Percentiles rank a stretch among this genome's conserved stretches.
phyloP scores from a whole-genome alignment of 169 alveolate species.

The Perkinsus olseni region DNA sequence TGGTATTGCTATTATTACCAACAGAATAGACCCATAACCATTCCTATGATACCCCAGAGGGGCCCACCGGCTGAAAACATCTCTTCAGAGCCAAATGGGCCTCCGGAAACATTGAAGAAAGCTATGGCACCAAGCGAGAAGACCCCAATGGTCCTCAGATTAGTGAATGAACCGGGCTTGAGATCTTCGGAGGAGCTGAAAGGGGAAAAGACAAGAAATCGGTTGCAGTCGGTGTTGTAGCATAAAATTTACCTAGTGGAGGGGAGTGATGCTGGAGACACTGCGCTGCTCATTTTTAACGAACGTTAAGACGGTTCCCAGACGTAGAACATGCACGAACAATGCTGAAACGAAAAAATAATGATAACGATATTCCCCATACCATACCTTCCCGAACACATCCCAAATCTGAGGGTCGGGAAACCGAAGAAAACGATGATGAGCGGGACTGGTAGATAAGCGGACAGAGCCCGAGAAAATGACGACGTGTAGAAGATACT shows the following conservation, averaged over 20 bases:
- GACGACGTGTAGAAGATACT: too few relatives aligned
- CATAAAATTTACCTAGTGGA: not conserved
- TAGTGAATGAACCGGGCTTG: not conserved
- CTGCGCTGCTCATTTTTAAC: not conserved
- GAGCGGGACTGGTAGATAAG: too few relatives aligned
- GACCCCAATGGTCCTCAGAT: not conserved
- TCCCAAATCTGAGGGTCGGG: too few relatives aligned
- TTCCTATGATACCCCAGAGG: not conserved
- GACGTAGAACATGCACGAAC: not conserved
- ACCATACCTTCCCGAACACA: too few relatives aligned
- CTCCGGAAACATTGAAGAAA: constrained; percentile 15
- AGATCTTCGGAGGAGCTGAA: not conserved
- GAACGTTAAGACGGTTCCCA: constrained; percentile 3
- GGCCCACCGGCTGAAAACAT: constrained; percentile 8
- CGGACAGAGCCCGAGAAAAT: too few relatives aligned
- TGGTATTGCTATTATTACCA: not conserved
- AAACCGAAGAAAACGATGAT: too few relatives aligned
- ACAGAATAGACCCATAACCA: not conserved
- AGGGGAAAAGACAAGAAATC: not conserved
- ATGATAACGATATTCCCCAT: too few relatives aligned
- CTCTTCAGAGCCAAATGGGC: constrained; percentile 11
- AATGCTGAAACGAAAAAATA: not conserved
- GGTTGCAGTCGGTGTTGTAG: not conserved
- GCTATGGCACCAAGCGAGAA: constrained; percentile 11
- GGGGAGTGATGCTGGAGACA: constrained; percentile 5